Evolutionary conservation across 2,329 filamentous ascomycete species (phyloP), one percentile per base, ranked within the genome.

Genomic region (Cercospora sp.): DNA sequence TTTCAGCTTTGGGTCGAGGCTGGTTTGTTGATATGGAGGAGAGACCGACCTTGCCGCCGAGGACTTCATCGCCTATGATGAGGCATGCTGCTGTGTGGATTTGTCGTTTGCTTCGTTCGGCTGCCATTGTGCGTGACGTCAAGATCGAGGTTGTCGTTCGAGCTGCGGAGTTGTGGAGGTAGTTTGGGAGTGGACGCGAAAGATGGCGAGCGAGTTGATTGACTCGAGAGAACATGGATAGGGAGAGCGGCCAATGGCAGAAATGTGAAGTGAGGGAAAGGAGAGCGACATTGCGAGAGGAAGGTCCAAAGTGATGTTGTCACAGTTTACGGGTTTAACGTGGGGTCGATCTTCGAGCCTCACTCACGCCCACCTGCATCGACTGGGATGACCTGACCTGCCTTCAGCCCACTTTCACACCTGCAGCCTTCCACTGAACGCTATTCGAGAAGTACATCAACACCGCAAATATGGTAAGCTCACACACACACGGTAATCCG

Each of bases 21-120:
- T 53, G 16, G 23, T 9, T 45, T 42, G 33, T 28, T 61, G 12
- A 5, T 31, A n/a, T 5, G 30, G 9, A 28, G 12, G 6, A 57
- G 26, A 26, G 42, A 76, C 83, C 71, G 79, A 93, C 94, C 90
- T 98, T 98, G 75, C 95, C 94, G 23, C 93, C 94, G 3, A 98
- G 85, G 5, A 98, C 93, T 80, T 97, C 94, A 81, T 98, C 94
- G n/a, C 94, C 94, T 75, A 99, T 98, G 68, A 99, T 93, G 71
- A 98, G 82, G 79, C 93, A 97, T 66, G 91, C 94, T 10, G 94
- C 95, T 58, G 94, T 97, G 77, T 93, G 89, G 73, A 98, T 96
- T 68, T 86, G 89, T 76, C 89, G 85, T 74, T 86, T 83, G 75
- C 85, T 85, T 71, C 86, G 84, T 75, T 87, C 84, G 68, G 85